phyloP scores from a whole-genome alignment of 2,329 filamentous ascomycete species.

The Cucurbitaria berberidis region DNA sequence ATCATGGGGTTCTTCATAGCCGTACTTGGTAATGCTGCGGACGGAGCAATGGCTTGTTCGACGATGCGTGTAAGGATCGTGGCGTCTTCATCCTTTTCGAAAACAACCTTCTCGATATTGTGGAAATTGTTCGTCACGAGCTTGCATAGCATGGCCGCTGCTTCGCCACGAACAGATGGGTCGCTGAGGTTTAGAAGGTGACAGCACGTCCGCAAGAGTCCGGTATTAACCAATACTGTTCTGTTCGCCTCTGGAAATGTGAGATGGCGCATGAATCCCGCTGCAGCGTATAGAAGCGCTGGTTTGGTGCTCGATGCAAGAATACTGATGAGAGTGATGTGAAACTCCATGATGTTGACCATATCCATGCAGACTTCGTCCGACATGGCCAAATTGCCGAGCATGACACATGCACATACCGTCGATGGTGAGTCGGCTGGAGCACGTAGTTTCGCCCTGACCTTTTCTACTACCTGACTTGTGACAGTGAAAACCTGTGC shows the following conservation, averaged over 20 bases:
- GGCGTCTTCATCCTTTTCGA: slow-evolving; percentile 23
- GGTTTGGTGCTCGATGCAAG: slow-evolving; percentile 34
- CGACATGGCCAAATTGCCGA: slow-evolving; percentile 48
- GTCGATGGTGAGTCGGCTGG: slow-evolving; percentile 31
- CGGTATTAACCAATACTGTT: slow-evolving; percentile 35
- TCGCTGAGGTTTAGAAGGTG: slow-evolving; percentile 35
- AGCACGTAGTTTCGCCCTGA: slow-evolving; percentile 33
- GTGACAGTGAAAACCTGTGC: slow-evolving; percentile 30
- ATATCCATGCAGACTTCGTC: slow-evolving; percentile 44
- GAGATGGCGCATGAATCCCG: slow-evolving; percentile 47
- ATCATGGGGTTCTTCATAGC: slow-evolving; percentile 48
- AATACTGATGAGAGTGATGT: slow-evolving; percentile 37
- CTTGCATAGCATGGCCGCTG: slow-evolving; percentile 44
- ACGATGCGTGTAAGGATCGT: slow-evolving; percentile 37
- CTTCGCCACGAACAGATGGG: slow-evolving; percentile 44
- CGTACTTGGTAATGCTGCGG: slow-evolving; percentile 43
- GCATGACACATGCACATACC: slow-evolving; percentile 45
- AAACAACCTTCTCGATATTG: slow-evolving; percentile 40
- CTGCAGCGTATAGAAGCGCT: slow-evolving; percentile 44
- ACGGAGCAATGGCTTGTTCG: slow-evolving; percentile 38
- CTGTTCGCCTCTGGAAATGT: slow-evolving; percentile 44
- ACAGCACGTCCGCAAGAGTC: slow-evolving; percentile 40
- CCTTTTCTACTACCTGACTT: slow-evolving; percentile 35
- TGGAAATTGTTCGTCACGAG: slow-evolving; percentile 39
- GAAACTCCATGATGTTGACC: slow-evolving; percentile 42